Evolutionary conservation across 345 rosid species (phyloP), one percentile per base, ranked within the genome.

Genomic region (Populus deltoides): DNA sequence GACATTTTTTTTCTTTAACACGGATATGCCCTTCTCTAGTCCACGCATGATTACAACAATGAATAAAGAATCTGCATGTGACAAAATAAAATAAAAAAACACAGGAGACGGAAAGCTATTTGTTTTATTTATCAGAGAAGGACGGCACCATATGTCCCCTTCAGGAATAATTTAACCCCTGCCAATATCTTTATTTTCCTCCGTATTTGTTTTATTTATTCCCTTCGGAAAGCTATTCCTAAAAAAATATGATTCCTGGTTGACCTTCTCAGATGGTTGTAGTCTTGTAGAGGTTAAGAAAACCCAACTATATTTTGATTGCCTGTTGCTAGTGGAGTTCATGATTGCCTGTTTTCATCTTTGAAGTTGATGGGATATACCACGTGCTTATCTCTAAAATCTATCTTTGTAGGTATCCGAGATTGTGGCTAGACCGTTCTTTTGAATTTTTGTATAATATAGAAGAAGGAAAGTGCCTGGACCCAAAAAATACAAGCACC

Each of bases 31-130:
- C 57, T 18, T 51, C 57, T 18, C 7, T 18, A 5, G n/a, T 18
- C 57, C 18, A 18, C 9, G 17, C 6, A 5, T 18, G 2, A 18
- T 18, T 18, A 18, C 57, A 0, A 18, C 63, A n/a, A 57, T 57
- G 29, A 10, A 57, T 3, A 9, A n/a, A 4, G 29, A n/a, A 9
- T n/a, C 22, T 57, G 63, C 13, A 57, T 0, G 6, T 3, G 15
- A 27, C 63, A 0, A n/a, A 6, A 17, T 16, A 2, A 2, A 9
- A 1, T 0, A 57, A 1, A 9, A 51, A 6, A 53, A 0, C 20
- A 59, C 0, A n/a, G 63, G 63, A 24, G 63, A 57, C 29, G 36
- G 36, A 33, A 33, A 33, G 36, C 36, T 33, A 33, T 33, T 33
- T 33, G 6, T 33, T 33, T 33, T 33, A 33, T 33, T 33, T 33